phyloP scores from a whole-genome alignment of 2,329 filamentous ascomycete genomes.

The Alternaria consortialis region DNA sequence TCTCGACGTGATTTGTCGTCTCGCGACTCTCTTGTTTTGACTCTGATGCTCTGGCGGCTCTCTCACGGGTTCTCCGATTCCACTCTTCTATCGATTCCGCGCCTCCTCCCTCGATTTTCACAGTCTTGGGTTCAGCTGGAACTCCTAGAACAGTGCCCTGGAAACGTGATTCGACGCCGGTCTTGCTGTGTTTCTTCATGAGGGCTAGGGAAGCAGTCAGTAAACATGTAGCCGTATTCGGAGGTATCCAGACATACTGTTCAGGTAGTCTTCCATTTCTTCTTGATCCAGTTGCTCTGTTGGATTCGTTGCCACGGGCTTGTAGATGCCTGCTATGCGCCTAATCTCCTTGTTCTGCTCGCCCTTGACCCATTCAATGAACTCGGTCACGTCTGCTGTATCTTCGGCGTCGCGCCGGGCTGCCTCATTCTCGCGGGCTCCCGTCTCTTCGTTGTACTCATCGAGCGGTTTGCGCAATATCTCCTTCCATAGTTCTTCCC shows the following conservation, averaged over 20 bases:
- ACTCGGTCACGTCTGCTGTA: conserved; percentile 76
- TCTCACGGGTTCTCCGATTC: conserved; percentile 53
- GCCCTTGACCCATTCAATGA: conserved; percentile 81
- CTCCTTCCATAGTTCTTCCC: conserved; percentile 73
- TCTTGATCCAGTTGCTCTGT: conserved; percentile 58
- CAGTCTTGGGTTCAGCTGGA: conserved; percentile 72
- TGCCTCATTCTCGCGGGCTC: conserved; percentile 54
- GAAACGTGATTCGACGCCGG: conserved; percentile 85
- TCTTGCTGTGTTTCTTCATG: conserved; percentile 92
- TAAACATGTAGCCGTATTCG: conserved; percentile 13
- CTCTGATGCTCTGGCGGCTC: conserved; percentile 35
- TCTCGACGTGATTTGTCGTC: conserved; percentile 24
- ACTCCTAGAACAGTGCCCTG: conserved; percentile 84
- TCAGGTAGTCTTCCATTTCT: conserved; percentile 59
- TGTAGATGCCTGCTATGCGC: conserved; percentile 75
- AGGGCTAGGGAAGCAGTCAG: conserved; percentile 63
- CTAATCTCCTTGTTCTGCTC: conserved; percentile 80
- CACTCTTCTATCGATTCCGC: conserved; percentile 73
- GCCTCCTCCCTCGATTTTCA: conserved; percentile 81
- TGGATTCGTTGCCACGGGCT: conserved; percentile 48
- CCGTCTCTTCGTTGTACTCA: conserved; percentile 53
- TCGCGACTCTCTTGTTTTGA: conserved; percentile 34
- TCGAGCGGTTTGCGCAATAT: conserved; percentile 56
- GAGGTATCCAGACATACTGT: conserved; percentile 39
- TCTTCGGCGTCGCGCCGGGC: conserved; percentile 71